Conservation (phyloP, 1,139 yeast genomes). For the Blastobotrys aristatus region DNA sequence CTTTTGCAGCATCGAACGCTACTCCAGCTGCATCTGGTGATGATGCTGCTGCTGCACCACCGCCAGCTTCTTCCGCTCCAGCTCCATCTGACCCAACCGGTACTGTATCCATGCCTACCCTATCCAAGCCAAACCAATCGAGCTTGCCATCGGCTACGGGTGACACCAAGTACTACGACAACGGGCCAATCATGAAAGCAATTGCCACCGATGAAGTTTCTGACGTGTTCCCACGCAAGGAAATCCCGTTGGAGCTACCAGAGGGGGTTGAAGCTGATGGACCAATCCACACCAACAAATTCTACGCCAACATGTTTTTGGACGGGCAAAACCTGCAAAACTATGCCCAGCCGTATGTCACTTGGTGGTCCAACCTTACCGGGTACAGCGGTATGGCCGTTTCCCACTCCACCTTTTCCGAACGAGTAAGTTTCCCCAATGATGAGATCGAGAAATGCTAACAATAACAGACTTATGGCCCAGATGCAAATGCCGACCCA, state of each 20-base stretch:
- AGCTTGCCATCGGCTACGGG: conserved; percentile 13
- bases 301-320: conserved; percentile 58
- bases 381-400: conserved; percentile 54
- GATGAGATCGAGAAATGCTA: conserved; percentile 7
- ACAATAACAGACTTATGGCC: conserved; percentile 29
- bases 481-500: conserved; percentile 32
- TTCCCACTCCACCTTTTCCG: conserved; percentile 47
- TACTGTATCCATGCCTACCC: conserved; percentile 2
- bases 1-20: conserved; percentile 4
- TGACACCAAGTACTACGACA: conserved; percentile 21
- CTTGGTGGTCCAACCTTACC: conserved; percentile 43
- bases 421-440: conserved; percentile 35
- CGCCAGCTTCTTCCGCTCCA: conserved; percentile 8
- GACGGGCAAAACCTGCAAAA: conserved; percentile 42
- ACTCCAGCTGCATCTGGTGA: background rate
- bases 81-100: conserved; percentile 13
- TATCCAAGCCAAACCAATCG: conserved; percentile 13
- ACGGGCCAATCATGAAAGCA: conserved; percentile 45
- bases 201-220: conserved; percentile 49
- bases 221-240: conserved; percentile 44
- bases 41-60: background rate
- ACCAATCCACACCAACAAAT: conserved; percentile 60
- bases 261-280: conserved; percentile 42
- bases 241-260: conserved; percentile 42
- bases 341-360: conserved; percentile 57